These are phyloP conservation scores for Tulasnella sp. DNA, from an alignment of 768 basidiomycete species.

Conservation along the genomic window DNA sequence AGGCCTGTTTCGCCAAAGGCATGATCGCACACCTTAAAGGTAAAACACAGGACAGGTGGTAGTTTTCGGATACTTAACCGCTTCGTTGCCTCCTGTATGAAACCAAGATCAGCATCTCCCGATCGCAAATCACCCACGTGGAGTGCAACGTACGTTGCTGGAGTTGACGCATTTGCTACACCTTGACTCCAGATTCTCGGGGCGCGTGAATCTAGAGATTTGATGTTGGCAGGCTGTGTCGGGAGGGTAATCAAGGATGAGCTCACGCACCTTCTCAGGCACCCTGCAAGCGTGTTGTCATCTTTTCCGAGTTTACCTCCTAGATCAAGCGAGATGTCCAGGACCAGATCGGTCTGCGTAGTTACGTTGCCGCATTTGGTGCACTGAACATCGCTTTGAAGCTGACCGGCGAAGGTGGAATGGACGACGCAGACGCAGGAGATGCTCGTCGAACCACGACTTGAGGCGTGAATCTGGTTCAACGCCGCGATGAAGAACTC, in stretches of 20 bases:
- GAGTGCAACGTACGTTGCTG: conserved; percentile 46
- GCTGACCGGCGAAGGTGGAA: conserved; percentile 77
- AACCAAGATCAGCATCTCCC: background rate
- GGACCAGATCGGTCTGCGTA: conserved; percentile 79
- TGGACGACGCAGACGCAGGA: conserved; percentile 91
- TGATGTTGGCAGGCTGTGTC: background rate
- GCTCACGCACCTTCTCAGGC: conserved; percentile 60
- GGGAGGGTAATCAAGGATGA: background rate
- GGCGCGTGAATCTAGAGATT: conserved; percentile 68
- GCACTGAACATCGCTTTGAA: conserved; percentile 88
- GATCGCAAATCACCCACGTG: background rate
- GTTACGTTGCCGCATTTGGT: conserved; percentile 76
- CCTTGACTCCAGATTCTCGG: conserved; percentile 77
- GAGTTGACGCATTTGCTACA: conserved; percentile 73
- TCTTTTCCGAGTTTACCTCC: conserved; percentile 41
- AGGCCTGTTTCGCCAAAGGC: background rate
- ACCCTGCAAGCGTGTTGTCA: conserved; percentile 69
- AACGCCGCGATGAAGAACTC: conserved; percentile 79
- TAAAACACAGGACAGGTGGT: conserved; percentile 87
- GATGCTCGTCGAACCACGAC: conserved; percentile 62
- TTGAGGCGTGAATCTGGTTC: conserved; percentile 69
- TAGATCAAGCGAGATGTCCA: conserved; percentile 87
- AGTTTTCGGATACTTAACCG: conserved; percentile 79
- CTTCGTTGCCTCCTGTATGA: conserved; percentile 69
- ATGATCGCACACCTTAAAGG: conserved; percentile 70